phyloP scores from a whole-genome alignment of 192 early-diverging fungal species.

The Gigaspora rosea region DNA sequence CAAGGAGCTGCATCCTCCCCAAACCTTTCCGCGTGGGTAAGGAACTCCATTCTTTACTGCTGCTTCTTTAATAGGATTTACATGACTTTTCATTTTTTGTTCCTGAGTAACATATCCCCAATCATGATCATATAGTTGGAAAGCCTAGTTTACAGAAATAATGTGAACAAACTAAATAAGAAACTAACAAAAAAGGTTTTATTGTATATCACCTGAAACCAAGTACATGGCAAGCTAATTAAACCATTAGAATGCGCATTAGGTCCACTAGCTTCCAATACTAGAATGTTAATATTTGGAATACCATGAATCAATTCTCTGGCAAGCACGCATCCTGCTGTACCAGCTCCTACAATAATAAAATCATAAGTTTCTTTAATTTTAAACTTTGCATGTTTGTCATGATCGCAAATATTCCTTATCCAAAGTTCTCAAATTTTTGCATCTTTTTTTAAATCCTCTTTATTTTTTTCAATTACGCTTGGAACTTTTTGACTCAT shows the following conservation, averaged over 20 bases:
- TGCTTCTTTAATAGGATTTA: not conserved
- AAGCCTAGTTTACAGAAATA: not conserved
- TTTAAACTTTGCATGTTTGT: not conserved
- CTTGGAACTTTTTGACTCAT: too few species aligned
- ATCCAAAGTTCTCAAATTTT: not conserved
- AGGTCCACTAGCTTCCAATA: slow-evolving; percentile 3
- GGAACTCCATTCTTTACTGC: not conserved
- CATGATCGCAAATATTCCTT: not conserved
- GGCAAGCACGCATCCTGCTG: not conserved
- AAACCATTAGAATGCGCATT: not conserved
- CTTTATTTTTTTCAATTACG: too few species aligned
- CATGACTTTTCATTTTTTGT: too few species aligned
- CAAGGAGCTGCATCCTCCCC: not conserved
- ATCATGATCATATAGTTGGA: not conserved
- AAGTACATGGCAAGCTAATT: not conserved
- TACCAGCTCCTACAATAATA: slow-evolving; percentile 7
- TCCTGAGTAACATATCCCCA: too few species aligned
- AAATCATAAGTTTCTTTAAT: not conserved
- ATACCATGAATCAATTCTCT: not conserved
- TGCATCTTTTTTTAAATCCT: not conserved
- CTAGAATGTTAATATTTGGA: slow-evolving; percentile 1
- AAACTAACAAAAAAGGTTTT: not conserved
- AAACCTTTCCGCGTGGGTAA: slow-evolving; percentile 2
- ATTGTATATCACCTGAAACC: not conserved
- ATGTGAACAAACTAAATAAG: not conserved